A percentile compares a stretch with the other conserved stretches of the same genome.
Conservation (phyloP, 371 early-diverging fungal genomes). For the Mortierella sp. region DNA sequence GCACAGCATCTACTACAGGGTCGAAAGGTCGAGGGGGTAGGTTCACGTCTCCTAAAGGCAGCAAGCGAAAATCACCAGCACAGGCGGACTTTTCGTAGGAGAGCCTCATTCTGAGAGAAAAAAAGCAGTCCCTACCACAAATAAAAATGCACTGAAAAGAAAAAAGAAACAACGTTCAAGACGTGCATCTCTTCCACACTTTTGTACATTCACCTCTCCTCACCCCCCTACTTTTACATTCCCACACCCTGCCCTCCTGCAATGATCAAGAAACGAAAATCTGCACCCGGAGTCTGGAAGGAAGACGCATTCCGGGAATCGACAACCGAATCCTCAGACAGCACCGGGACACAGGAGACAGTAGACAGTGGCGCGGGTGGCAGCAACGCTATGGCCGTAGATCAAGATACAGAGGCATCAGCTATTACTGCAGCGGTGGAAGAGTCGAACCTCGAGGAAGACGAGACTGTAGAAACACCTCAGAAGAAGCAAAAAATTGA, state of each 20-base stretch:
- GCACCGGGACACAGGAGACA: neutral
- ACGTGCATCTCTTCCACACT: neutral
- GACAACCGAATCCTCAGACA: neutral
- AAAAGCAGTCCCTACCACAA: neutral
- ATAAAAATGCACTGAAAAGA: neutral
- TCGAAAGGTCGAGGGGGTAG: too few relatives aligned
- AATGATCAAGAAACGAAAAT: slow-evolving; percentile 10
- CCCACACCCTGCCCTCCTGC: neutral
- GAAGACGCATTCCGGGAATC: neutral
- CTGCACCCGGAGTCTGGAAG: neutral
- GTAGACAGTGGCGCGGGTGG: neutral
- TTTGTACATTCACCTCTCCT: neutral
- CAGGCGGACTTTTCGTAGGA: too few relatives aligned
- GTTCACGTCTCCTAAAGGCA: too few relatives aligned
- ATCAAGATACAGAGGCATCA: neutral
- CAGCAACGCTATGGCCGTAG: neutral
- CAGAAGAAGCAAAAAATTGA: neutral
- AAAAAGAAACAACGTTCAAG: neutral
- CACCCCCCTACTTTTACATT: neutral
- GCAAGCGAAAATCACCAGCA: too few relatives aligned
- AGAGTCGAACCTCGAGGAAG: neutral
- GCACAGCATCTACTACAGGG: too few relatives aligned
- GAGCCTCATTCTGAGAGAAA: too few relatives aligned
- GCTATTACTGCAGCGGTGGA: neutral
- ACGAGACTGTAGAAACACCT: neutral